Conservation (phyloP, 192 early-diverging fungal species). For the Gonapodya sp. region DNA sequence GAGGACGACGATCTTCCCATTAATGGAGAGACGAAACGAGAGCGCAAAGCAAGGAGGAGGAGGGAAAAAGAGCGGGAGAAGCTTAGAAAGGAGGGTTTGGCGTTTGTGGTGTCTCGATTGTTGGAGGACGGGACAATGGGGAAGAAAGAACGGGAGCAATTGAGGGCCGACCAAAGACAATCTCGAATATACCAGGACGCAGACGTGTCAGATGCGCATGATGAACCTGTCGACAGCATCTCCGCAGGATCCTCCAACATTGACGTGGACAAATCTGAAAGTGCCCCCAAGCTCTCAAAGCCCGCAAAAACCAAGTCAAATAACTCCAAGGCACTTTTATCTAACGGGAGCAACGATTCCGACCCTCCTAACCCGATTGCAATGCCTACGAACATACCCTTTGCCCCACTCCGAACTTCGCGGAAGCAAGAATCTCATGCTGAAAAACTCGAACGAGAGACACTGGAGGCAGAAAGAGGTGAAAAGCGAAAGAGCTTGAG, state of each 20-base stretch:
- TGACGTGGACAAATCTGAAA: background rate
- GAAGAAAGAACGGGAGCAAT: background rate
- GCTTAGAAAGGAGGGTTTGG: background rate
- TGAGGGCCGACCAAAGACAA: background rate
- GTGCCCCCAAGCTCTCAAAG: background rate
- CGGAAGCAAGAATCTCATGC: background rate
- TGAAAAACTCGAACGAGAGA: background rate
- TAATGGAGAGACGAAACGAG: background rate
- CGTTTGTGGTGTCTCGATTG: background rate
- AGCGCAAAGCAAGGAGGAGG: background rate
- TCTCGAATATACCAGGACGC: background rate
- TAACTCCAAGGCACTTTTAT: too few relatives aligned
- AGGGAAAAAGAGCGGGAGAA: background rate
- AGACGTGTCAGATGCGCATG: background rate
- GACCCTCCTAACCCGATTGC: background rate
- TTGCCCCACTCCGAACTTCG: background rate
- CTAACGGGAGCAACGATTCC: background rate
- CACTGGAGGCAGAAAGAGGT: background rate
- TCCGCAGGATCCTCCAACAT: background rate
- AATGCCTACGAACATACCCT: background rate
- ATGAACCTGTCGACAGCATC: background rate
- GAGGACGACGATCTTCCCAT: background rate
- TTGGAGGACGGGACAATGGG: background rate
- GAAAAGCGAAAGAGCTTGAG: background rate
- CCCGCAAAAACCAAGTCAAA: background rate